A percentile compares a stretch with the other conserved stretches of the same genome.
These are phyloP conservation scores for Sporothrix dimorphospora DNA, from an alignment of 2,329 filamentous ascomycete species.

Conservation along the genomic window DNA sequence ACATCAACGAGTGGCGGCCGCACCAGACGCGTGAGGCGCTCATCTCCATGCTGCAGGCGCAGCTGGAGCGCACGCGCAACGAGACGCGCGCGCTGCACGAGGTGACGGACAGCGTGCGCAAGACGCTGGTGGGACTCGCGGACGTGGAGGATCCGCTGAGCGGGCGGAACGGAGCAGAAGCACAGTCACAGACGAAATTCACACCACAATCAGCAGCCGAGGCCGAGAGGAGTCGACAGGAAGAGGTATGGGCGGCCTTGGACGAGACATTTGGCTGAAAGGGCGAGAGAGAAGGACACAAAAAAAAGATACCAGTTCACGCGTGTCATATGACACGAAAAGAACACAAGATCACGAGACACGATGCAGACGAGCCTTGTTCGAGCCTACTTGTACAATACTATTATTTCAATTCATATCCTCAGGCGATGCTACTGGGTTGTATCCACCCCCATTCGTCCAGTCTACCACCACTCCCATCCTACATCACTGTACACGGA, in stretches of 20 bases:
- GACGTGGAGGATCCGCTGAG: conserved; percentile 48
- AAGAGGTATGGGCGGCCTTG: conserved; percentile 48
- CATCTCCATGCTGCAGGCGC: conserved; percentile 85
- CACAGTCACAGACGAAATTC: background rate
- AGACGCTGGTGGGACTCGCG: conserved; percentile 70
- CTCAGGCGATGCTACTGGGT: background rate
- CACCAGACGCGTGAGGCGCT: conserved; percentile 89
- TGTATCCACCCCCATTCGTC: too few relatives aligned
- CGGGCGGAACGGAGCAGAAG: background rate
- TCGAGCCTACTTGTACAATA: background rate
- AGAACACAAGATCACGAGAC: conserved; percentile 6
- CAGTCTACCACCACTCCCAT: background rate
- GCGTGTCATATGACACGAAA: background rate
- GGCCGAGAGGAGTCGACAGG: conserved; percentile 4
- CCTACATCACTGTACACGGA: conserved; percentile 34
- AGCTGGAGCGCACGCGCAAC: conserved; percentile 69
- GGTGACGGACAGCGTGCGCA: conserved; percentile 72
- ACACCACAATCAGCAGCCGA: background rate
- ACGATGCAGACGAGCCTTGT: background rate
- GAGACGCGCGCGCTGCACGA: conserved; percentile 72
- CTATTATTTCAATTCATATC: background rate
- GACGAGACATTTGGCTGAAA: conserved; percentile 51
- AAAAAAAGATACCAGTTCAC: conserved; percentile 4
- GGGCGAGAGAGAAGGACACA: background rate
- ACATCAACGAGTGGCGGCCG: conserved; percentile 91